phyloP scores from a whole-genome alignment of 2,329 filamentous ascomycete species.

The Aspergillus nomiae region DNA sequence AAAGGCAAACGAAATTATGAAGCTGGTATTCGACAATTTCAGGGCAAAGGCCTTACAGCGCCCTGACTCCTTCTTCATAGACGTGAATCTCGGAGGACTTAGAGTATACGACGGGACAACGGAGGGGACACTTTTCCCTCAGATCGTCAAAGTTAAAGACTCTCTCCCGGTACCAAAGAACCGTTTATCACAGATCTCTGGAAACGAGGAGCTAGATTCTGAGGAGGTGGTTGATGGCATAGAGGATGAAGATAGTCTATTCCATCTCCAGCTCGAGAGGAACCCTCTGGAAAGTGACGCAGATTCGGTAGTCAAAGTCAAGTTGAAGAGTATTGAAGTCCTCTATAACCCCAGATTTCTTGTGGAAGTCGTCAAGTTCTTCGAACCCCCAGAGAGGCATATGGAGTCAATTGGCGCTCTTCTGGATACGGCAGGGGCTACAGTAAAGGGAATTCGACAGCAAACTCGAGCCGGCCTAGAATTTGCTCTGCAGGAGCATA shows the following conservation, averaged over 20 bases:
- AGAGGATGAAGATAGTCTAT: conserved; percentile 73
- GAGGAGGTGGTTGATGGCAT: conserved; percentile 44
- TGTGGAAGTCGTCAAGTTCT: conserved; percentile 89
- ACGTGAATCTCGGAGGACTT: conserved; percentile 87
- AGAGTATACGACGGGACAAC: conserved; percentile 96
- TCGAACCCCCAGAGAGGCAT: conserved; percentile 91
- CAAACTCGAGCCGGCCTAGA: conserved; percentile 95
- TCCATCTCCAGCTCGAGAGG: conserved; percentile 88
- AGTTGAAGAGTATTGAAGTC: conserved; percentile 92
- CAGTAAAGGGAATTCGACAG: conserved; percentile 89
- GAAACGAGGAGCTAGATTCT: conserved; percentile 42
- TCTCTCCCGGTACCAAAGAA: conserved; percentile 62
- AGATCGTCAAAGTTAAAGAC: conserved; percentile 95
- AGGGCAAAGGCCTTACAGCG: conserved; percentile 86
- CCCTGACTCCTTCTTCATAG: conserved; percentile 85
- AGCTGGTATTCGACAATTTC: conserved; percentile 92
- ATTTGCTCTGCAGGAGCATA: conserved; percentile 96
- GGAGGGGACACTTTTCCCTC: conserved; percentile 83
- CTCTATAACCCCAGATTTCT: conserved; percentile 97
- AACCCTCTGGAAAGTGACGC: conserved; percentile 92
- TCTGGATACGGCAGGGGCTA: conserved; percentile 93
- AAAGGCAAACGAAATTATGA: conserved; percentile 78
- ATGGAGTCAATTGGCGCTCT: conserved; percentile 98
- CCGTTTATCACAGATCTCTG: conserved; percentile 22
- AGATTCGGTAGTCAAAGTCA: conserved; percentile 85